Evolutionary conservation across 2,329 filamentous ascomycete species (phyloP).

Genomic region (Fusarium sp.): DNA sequence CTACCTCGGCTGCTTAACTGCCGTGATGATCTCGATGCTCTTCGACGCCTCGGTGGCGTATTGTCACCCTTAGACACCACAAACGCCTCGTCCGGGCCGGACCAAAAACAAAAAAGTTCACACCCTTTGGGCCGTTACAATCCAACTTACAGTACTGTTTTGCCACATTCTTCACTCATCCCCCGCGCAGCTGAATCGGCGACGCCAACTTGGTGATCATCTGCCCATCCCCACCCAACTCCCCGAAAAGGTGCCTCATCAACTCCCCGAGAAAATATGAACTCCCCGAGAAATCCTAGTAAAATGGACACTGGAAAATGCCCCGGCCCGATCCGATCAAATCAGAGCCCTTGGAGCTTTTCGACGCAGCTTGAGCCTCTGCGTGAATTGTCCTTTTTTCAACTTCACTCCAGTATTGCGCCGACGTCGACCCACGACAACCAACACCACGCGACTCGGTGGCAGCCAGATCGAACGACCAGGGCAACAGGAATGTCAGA

Average conservation of each 20-base stretch:
- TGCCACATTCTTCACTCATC: background rate
- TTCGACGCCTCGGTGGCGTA: background rate
- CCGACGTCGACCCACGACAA: slow-evolving; percentile 1
- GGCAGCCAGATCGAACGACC: slow-evolving; percentile 1
- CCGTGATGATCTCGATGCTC: background rate
- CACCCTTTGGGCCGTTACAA: background rate
- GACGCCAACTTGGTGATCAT: background rate
- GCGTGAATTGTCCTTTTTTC: slow-evolving; percentile 9
- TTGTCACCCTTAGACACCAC: background rate
- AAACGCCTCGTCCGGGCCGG: background rate
- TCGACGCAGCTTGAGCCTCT: slow-evolving; percentile 6
- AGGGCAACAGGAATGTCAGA: slow-evolving; percentile 1
- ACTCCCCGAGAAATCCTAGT: slow-evolving; percentile 28
- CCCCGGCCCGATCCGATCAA: slow-evolving; percentile 15
- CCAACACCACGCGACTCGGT: slow-evolving; percentile 1
- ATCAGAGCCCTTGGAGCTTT: slow-evolving; percentile 9
- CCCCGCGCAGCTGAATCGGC: background rate
- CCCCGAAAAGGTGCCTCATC: background rate
- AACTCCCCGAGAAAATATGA: slow-evolving; percentile 26
- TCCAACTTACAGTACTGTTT: background rate
- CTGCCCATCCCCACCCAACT: slow-evolving; percentile 7
- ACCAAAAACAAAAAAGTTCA: background rate
- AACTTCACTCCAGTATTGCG: slow-evolving; percentile 17
- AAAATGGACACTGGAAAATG: slow-evolving; percentile 1
- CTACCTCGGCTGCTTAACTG: background rate